Conservation (phyloP, 108 stramenopile species). For the Fragilaria crotonensis region DNA sequence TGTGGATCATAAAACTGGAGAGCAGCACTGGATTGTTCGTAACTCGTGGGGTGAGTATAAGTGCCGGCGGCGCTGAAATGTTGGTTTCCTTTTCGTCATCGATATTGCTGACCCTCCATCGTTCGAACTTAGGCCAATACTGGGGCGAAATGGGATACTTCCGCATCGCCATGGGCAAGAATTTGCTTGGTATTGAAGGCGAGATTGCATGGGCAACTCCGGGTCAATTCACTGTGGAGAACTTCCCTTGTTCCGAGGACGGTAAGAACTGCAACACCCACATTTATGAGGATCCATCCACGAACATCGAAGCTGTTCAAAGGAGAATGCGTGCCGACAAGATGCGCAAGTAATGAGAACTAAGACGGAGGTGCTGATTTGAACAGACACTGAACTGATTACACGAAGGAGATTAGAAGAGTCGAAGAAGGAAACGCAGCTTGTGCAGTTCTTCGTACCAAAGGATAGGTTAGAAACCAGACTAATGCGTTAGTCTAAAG, state of each 20-base stretch:
- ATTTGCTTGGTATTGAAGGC: slow-evolving; percentile 72
- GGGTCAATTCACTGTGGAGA: slow-evolving; percentile 48
- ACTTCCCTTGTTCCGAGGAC: slow-evolving; percentile 68
- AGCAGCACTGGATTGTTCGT: slow-evolving; percentile 83
- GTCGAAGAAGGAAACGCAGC: no score
- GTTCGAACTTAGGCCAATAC: slow-evolving; percentile 1
- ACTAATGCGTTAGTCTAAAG: no score
- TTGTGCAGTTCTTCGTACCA: no score
- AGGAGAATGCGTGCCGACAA: no score
- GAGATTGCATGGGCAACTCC: slow-evolving; percentile 77
- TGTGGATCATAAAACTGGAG: slow-evolving; percentile 49
- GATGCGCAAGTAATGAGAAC: no score
- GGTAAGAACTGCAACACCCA: slow-evolving; percentile 45
- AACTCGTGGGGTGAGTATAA: slow-evolving; percentile 57
- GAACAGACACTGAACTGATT: no score
- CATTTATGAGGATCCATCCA: slow-evolving; percentile 25
- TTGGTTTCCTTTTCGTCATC: not conserved
- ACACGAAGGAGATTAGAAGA: no score
- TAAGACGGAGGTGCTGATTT: no score
- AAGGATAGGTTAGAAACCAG: no score
- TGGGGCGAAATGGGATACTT: slow-evolving; percentile 73
- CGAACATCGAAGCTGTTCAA: slow-evolving; percentile 4
- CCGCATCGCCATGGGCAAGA: slow-evolving; percentile 47
- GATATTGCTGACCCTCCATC: no score
- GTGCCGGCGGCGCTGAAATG: not conserved